These are phyloP conservation scores for Ustulina deusta DNA, from an alignment of 2,329 filamentous ascomycete genomes.

Conservation along the genomic window DNA sequence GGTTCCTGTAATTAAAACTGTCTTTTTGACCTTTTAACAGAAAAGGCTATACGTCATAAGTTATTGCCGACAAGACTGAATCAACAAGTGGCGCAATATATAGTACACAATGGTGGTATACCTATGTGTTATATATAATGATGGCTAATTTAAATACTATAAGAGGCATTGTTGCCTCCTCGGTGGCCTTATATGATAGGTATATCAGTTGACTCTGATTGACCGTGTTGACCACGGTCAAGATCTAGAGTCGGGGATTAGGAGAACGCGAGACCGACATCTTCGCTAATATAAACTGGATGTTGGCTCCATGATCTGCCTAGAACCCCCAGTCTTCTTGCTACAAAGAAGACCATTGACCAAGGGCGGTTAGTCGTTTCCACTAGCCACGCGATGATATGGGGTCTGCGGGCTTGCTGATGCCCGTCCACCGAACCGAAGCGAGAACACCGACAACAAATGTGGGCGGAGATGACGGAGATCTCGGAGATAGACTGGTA, in stretches of 20 bases:
- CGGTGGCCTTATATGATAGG: not conserved
- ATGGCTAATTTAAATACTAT: not conserved
- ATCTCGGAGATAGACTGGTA: not conserved
- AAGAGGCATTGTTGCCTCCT: not conserved
- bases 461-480: not conserved
- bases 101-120: no score
- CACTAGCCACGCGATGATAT: not conserved
- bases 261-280: constrained; percentile 18
- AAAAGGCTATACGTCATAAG: no score
- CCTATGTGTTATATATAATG: no score
- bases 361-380: not conserved
- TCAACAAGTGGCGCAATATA: no score
- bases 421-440: constrained; percentile 9
- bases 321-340: not conserved
- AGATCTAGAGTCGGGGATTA: constrained; percentile 9
- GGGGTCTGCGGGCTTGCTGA: not conserved
- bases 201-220: not conserved
- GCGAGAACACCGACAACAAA: not conserved
- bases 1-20: no score
- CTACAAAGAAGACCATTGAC: not conserved
- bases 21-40: not conserved
- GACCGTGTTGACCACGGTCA: no score
- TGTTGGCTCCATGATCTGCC: constrained; percentile 13
- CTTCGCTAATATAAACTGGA: not conserved
- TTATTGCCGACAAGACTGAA: no score